Evolutionary conservation across 495 filamentous ascomycete genomes (phyloP).

Genomic region (Xylaria acuta): DNA sequence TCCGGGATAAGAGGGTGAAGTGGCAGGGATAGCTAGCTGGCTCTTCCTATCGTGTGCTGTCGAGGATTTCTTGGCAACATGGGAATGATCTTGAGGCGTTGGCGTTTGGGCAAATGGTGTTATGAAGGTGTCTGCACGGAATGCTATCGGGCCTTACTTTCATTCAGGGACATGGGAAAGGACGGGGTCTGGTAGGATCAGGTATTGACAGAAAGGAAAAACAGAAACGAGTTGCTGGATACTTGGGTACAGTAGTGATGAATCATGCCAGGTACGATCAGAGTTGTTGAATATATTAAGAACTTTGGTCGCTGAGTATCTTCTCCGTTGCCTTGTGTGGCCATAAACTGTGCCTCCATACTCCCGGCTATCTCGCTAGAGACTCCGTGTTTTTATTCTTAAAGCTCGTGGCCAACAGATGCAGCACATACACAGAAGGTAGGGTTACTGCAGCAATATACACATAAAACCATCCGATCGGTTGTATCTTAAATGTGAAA

Average conservation of each 20-base stretch:
- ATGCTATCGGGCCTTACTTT: not conserved
- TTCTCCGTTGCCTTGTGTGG: not conserved
- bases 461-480: no score
- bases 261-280: no score
- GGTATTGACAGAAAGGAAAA: not conserved
- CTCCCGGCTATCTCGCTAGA: no score
- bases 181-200: not conserved
- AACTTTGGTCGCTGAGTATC: not conserved
- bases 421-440: not conserved
- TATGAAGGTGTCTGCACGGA: not conserved
- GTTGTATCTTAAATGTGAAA: not conserved
- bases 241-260: no score
- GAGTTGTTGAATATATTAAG: not conserved
- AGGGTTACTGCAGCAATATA: not conserved
- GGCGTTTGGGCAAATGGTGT: not conserved
- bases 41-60: not conserved
- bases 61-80: not conserved
- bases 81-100: not conserved
- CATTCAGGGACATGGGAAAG: not conserved
- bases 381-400: no score
- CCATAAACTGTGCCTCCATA: no score
- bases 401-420: not conserved
- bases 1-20: slow-evolving; percentile 63
- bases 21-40: slow-evolving; percentile 55
- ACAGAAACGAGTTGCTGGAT: not conserved